phyloP scores from a whole-genome alignment of 192 early-diverging fungal genomes.

The Backusella psychrophila region DNA sequence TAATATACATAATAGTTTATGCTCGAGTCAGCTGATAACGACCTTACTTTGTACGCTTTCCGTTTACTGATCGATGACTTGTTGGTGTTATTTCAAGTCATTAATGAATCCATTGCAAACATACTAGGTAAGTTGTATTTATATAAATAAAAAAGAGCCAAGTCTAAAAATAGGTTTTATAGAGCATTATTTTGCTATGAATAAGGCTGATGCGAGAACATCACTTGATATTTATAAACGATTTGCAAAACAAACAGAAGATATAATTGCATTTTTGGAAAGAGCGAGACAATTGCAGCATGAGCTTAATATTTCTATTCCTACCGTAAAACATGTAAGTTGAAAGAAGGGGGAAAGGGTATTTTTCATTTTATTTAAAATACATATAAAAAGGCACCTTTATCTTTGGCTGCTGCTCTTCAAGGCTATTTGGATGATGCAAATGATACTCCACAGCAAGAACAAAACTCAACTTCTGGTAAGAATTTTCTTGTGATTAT shows the following conservation, averaged over 20 bases:
- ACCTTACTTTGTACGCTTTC: slow-evolving; percentile 73
- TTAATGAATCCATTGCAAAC: slow-evolving; percentile 81
- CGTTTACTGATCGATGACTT: slow-evolving; percentile 71
- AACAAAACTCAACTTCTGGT: neutral
- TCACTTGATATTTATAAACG: slow-evolving; percentile 75
- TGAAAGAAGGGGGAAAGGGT: neutral
- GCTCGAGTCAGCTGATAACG: slow-evolving; percentile 70
- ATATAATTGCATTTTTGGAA: slow-evolving; percentile 66
- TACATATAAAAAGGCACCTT: slow-evolving; percentile 19
- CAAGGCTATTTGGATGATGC: slow-evolving; percentile 34
- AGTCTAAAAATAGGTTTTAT: neutral
- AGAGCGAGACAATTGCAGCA: slow-evolving; percentile 60
- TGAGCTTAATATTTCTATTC: slow-evolving; percentile 68
- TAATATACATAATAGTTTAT: slow-evolving; percentile 54
- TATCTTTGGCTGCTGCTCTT: slow-evolving; percentile 33
- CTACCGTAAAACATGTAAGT: slow-evolving; percentile 73
- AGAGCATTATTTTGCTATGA: slow-evolving; percentile 79
- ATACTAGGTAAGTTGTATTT: slow-evolving; percentile 57
- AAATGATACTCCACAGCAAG: neutral
- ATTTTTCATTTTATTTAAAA: neutral
- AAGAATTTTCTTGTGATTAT: neutral
- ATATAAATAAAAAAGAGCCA: neutral
- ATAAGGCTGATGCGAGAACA: slow-evolving; percentile 58
- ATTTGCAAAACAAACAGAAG: slow-evolving; percentile 74
- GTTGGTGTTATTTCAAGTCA: slow-evolving; percentile 68